These are phyloP conservation scores for Morella rubra DNA, from an alignment of 306 rosid genomes.

Conservation along the genomic window DNA sequence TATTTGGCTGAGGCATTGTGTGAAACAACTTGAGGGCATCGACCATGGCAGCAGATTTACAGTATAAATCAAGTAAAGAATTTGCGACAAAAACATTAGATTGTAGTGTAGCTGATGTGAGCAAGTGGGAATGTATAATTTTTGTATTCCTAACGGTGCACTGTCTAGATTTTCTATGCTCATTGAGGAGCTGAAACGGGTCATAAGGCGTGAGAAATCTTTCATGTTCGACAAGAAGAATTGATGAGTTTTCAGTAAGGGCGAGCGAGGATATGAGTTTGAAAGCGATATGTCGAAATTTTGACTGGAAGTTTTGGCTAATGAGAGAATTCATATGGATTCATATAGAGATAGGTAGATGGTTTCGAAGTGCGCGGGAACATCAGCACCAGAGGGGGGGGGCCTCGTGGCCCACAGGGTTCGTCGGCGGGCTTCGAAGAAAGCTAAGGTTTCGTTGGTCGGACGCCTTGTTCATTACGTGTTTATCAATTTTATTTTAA, in stretches of 20 bases:
- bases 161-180: constrained; percentile 31
- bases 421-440: too few relatives aligned
- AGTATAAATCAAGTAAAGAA: constrained; percentile 39
- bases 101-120: constrained; percentile 36
- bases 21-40: constrained; percentile 47
- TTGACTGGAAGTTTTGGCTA: constrained; percentile 14
- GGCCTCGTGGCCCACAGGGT: too few relatives aligned
- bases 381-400: too few relatives aligned
- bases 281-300: constrained; percentile 25
- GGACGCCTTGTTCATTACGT: too few relatives aligned
- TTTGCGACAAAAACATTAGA: constrained; percentile 42
- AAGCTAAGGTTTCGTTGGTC: too few relatives aligned
- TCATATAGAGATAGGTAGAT: neutral
- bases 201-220: constrained; percentile 22
- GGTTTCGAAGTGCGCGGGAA: neutral
- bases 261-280: constrained; percentile 47
- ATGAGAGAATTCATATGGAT: constrained; percentile 33
- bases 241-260: constrained; percentile 11
- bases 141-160: constrained; percentile 28
- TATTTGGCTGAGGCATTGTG: constrained; percentile 39
- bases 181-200: constrained; percentile 40
- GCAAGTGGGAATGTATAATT: constrained; percentile 51
- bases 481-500: too few relatives aligned
- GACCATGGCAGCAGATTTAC: constrained; percentile 37
- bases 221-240: constrained; percentile 8